Conservation (phyloP, 1,284 basidiomycete species). For the Cystobasidium pallidum region DNA sequence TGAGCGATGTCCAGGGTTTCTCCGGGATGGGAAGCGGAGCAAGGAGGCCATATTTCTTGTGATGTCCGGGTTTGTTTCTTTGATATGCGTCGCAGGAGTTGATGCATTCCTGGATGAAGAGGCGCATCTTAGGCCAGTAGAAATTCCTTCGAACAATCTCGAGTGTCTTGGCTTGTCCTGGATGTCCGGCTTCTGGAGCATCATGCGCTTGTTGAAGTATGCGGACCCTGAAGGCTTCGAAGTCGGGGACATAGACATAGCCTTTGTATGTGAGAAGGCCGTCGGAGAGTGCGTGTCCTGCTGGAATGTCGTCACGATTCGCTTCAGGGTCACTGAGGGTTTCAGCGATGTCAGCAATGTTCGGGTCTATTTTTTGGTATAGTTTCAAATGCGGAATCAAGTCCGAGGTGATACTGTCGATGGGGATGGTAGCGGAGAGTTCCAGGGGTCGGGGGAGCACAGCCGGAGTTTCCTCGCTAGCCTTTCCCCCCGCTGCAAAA, state of each 20-base stretch:
- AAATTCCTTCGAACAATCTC: slow-evolving; percentile 50
- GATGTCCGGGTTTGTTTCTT: slow-evolving; percentile 56
- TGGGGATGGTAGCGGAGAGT: neutral
- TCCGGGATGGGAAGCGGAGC: slow-evolving; percentile 55
- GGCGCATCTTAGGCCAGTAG: slow-evolving; percentile 57
- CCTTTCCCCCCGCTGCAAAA: neutral
- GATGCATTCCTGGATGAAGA: slow-evolving; percentile 53
- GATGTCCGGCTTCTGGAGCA: slow-evolving; percentile 57
- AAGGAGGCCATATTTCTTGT: slow-evolving; percentile 55
- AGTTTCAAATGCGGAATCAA: too few species aligned
- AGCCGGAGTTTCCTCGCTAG: too few species aligned
- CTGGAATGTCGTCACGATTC: neutral
- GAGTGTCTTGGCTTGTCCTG: slow-evolving; percentile 58
- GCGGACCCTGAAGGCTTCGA: slow-evolving; percentile 34
- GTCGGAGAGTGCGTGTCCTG: neutral
- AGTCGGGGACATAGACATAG: slow-evolving; percentile 57
- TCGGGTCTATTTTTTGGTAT: neutral
- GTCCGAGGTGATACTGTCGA: neutral
- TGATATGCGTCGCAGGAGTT: slow-evolving; percentile 59
- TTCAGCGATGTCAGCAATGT: neutral
- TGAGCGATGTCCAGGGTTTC: slow-evolving; percentile 58
- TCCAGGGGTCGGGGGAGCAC: slow-evolving; percentile 17
- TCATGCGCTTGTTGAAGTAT: slow-evolving; percentile 52
- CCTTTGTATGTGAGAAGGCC: neutral
- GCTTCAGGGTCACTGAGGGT: neutral